Evolutionary conservation across 2,329 filamentous ascomycete species (phyloP).

Genomic region (Sporothrix schenckii): DNA sequence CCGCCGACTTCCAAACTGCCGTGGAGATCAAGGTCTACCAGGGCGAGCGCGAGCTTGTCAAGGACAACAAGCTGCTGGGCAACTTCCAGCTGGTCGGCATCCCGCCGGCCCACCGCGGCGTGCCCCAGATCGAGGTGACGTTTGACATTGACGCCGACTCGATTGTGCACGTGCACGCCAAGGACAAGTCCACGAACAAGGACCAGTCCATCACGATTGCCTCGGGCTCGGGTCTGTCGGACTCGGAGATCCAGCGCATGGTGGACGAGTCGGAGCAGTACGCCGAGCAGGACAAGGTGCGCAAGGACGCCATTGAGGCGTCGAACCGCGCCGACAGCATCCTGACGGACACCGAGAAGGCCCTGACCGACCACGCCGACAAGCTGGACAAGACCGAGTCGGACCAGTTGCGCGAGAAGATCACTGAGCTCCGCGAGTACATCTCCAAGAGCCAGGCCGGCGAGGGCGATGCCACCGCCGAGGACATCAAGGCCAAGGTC

Average conservation of each 20-base stretch:
- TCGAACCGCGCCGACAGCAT: conserved; percentile 85
- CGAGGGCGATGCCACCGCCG: conserved; percentile 81
- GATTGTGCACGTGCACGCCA: conserved; percentile 96
- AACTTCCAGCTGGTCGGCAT: conserved; percentile 99
- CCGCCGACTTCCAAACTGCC: conserved; percentile 99
- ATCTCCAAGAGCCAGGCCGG: conserved; percentile 93
- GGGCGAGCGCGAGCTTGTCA: conserved; percentile 96
- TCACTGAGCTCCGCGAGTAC: conserved; percentile 80
- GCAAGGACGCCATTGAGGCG: conserved; percentile 99
- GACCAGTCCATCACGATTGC: conserved; percentile 99
- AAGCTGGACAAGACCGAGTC: conserved; percentile 95
- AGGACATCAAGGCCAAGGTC: conserved; percentile 92
- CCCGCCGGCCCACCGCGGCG: conserved; percentile 93
- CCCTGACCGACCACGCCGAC: conserved; percentile 93
- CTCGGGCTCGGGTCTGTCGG: conserved; percentile 92
- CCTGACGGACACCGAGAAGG: conserved; percentile 55
- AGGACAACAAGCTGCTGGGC: conserved; percentile 98
- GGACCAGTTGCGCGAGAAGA: conserved; percentile 93
- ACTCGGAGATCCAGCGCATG: conserved; percentile 95
- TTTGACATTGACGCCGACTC: conserved; percentile 99
- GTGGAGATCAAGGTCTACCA: conserved; percentile 99
- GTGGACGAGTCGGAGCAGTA: conserved; percentile 98
- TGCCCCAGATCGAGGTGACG: conserved; percentile 98
- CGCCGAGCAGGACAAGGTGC: conserved; percentile 99
- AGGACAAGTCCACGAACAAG: conserved; percentile 66